Evolutionary conservation across 352 stramenopile genomes (phyloP).

Genomic region (Phytophthora uliginosa): DNA sequence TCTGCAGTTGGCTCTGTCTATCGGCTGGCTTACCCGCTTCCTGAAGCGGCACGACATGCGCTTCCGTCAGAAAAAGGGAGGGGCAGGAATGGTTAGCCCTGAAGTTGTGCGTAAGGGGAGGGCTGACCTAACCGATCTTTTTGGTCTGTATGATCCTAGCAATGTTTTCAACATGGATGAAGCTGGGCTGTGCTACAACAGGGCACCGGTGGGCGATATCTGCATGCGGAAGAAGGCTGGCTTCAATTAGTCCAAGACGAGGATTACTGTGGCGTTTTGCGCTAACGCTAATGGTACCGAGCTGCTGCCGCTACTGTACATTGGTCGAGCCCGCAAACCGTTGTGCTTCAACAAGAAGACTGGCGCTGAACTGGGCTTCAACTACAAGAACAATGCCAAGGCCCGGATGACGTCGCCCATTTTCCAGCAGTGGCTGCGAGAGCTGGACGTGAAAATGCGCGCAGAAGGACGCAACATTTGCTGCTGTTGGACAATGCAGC

Average conservation of each 20-base stretch:
- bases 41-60: background rate
- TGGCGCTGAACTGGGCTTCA: too few relatives aligned
- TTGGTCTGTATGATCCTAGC: background rate
- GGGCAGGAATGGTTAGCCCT: background rate
- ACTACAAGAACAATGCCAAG: too few relatives aligned
- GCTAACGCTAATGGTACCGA: background rate
- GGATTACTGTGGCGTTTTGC: background rate
- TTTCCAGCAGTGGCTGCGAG: too few relatives aligned
- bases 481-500: background rate
- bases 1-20: background rate
- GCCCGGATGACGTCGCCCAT: too few relatives aligned
- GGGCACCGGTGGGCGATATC: background rate
- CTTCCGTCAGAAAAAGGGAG: background rate
- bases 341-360: background rate
- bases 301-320: background rate
- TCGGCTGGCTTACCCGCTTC: background rate
- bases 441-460: background rate
- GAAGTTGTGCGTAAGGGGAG: background rate
- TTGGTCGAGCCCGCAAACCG: background rate
- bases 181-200: background rate
- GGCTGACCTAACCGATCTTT: background rate
- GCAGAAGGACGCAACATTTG: background rate
- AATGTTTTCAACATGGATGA: background rate
- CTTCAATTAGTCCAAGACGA: background rate
- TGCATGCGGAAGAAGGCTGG: background rate